Evolutionary conservation across 768 basidiomycete genomes (phyloP).

Genomic region (Podaxis sp.): DNA sequence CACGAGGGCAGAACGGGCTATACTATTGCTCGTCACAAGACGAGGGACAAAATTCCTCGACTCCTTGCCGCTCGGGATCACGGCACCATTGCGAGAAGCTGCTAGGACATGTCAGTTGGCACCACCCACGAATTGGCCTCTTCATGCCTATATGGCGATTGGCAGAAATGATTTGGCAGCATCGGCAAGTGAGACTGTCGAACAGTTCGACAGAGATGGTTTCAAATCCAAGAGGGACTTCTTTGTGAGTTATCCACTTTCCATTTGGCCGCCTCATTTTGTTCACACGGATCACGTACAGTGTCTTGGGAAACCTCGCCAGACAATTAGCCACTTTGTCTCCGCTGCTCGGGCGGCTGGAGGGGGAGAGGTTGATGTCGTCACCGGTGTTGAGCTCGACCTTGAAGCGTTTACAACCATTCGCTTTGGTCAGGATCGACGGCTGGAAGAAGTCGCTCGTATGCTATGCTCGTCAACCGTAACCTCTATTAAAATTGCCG

Average conservation of each 20-base stretch:
- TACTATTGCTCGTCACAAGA: constrained; percentile 53
- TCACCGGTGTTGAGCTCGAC: constrained; percentile 73
- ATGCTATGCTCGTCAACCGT: constrained; percentile 83
- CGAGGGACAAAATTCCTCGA: constrained; percentile 50
- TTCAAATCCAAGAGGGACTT: constrained; percentile 59
- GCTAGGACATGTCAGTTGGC: constrained; percentile 80
- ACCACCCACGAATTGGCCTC: constrained; percentile 73
- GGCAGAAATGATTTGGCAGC: constrained; percentile 76
- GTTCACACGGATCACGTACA: constrained; percentile 27
- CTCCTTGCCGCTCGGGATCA: constrained; percentile 65
- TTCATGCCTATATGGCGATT: constrained; percentile 66
- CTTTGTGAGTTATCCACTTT: constrained; percentile 39
- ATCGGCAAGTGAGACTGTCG: constrained; percentile 48
- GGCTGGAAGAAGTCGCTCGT: constrained; percentile 88
- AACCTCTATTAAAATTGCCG: constrained; percentile 60
- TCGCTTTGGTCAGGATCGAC: constrained; percentile 86
- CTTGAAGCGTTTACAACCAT: constrained; percentile 76
- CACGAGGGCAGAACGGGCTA: constrained; percentile 66
- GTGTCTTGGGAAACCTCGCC: constrained; percentile 50
- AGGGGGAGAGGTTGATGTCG: constrained; percentile 53
- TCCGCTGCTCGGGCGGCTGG: constrained; percentile 50
- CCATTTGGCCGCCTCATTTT: background rate
- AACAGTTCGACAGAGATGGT: constrained; percentile 48
- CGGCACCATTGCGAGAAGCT: constrained; percentile 81
- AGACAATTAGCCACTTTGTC: constrained; percentile 52